A percentile compares a stretch with the other conserved stretches of the same genome.
Evolutionary conservation across 345 rosid genomes (phyloP).

Genomic region (Rhizophora apiculata): DNA sequence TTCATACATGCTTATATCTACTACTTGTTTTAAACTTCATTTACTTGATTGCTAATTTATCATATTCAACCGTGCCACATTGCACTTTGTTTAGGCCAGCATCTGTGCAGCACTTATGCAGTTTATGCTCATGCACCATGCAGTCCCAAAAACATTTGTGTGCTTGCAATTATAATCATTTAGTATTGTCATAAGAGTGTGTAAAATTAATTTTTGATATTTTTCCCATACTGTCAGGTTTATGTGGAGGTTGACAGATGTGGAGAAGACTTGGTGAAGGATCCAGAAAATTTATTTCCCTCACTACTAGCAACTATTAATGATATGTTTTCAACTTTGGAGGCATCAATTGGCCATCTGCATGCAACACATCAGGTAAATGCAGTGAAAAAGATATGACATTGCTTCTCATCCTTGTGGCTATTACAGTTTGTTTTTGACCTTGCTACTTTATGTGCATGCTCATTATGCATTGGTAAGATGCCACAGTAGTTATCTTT

Average conservation of each 20-base stretch:
- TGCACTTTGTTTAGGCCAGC: no score
- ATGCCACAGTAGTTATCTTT: neutral
- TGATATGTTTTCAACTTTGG: slow-evolving; percentile 59
- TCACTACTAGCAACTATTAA: slow-evolving; percentile 46
- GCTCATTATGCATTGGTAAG: neutral
- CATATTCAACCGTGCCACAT: no score
- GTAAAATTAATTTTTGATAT: neutral
- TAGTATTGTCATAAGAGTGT: neutral
- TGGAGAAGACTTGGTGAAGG: slow-evolving; percentile 64
- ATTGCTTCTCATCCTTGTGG: neutral
- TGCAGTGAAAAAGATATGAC: neutral
- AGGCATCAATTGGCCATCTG: slow-evolving; percentile 60
- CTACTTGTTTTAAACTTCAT: no score
- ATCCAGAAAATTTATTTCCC: slow-evolving; percentile 60
- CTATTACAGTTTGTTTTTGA: slow-evolving; percentile 1
- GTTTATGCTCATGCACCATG: no score
- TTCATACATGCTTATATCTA: neutral
- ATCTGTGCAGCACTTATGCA: no score
- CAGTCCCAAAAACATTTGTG: neutral
- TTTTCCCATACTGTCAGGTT: slow-evolving; percentile 43
- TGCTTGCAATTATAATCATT: neutral
- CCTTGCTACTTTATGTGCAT: neutral
- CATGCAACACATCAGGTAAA: slow-evolving; percentile 59
- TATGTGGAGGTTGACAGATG: slow-evolving; percentile 65
- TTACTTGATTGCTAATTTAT: no score